Evolutionary conservation across 495 filamentous ascomycete genomes (phyloP).

Genomic region (Neurospora sublineolata): DNA sequence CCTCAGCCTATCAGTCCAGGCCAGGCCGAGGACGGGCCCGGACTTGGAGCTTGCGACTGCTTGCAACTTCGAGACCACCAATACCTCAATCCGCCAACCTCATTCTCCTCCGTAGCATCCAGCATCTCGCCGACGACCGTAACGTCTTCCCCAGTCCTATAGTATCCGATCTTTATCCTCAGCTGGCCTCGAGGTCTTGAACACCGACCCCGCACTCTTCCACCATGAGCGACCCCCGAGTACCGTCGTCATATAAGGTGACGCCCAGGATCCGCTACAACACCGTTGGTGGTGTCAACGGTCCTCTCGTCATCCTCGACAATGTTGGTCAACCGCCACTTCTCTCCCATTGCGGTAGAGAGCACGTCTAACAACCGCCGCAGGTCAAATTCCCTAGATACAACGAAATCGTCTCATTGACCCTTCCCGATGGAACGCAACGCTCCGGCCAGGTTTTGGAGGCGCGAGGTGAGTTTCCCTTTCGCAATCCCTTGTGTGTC

Average conservation of each 20-base stretch:
- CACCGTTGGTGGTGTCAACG: conserved; percentile 96
- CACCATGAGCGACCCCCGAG: conserved; percentile 67
- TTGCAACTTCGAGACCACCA: conserved; percentile 1
- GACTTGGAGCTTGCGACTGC: conserved; percentile 15
- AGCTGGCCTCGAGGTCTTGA: conserved; percentile 10
- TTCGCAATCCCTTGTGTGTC: background rate
- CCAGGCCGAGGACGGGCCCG: background rate
- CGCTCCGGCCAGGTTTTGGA: conserved; percentile 93
- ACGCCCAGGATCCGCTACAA: conserved; percentile 90
- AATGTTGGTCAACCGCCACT: conserved; percentile 49
- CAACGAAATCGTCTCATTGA: conserved; percentile 96
- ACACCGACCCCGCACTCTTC: background rate
- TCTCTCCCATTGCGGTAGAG: too few relatives aligned
- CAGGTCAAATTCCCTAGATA: conserved; percentile 94
- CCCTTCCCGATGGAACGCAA: conserved; percentile 88
- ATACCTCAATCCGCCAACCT: conserved; percentile 7
- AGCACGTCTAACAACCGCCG: conserved; percentile 25
- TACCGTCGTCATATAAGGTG: conserved; percentile 58
- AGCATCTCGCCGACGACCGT: conserved; percentile 3
- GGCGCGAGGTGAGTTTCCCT: conserved; percentile 61
- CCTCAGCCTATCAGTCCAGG: background rate
- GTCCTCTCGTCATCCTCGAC: conserved; percentile 91
- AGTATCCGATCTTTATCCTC: conserved; percentile 1
- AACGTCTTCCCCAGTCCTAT: background rate
- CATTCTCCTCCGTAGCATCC: conserved; percentile 3